Percentiles rank a stretch among this genome's conserved stretches.
Conservation (phyloP, 495 filamentous ascomycete genomes). For the Parathielavia appendiculata region DNA sequence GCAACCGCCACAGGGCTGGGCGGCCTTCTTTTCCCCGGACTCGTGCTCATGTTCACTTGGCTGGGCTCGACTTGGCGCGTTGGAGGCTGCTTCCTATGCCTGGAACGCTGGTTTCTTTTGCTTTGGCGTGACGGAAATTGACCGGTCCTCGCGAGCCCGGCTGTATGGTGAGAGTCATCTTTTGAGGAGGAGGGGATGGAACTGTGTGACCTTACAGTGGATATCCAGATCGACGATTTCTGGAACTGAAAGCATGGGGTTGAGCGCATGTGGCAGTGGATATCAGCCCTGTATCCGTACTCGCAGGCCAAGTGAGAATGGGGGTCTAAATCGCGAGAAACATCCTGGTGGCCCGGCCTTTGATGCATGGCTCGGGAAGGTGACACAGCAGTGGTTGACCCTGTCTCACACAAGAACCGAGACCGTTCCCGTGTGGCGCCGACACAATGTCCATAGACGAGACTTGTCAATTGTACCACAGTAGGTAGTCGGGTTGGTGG, state of each 20-base stretch:
- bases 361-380: neutral
- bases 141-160: no score
- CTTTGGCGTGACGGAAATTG: neutral
- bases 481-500: no score
- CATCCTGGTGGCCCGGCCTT: neutral
- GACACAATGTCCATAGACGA: neutral
- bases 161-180: no score
- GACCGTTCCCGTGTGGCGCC: neutral
- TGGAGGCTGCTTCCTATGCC: neutral
- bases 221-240: neutral
- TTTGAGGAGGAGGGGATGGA: no score
- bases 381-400: neutral
- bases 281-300: conserved; percentile 8
- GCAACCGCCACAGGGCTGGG: neutral
- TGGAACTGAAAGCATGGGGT: neutral
- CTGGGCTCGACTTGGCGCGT: neutral
- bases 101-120: conserved; percentile 5
- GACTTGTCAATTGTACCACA: neutral
- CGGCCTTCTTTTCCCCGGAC: neutral
- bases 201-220: neutral
- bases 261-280: conserved; percentile 9
- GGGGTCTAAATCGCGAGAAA: neutral
- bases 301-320: no score
- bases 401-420: neutral
- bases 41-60: neutral